Base-by-base conservation (phyloP, 2,329 filamentous ascomycete species). In the Xylaria arbuscula region DNA sequence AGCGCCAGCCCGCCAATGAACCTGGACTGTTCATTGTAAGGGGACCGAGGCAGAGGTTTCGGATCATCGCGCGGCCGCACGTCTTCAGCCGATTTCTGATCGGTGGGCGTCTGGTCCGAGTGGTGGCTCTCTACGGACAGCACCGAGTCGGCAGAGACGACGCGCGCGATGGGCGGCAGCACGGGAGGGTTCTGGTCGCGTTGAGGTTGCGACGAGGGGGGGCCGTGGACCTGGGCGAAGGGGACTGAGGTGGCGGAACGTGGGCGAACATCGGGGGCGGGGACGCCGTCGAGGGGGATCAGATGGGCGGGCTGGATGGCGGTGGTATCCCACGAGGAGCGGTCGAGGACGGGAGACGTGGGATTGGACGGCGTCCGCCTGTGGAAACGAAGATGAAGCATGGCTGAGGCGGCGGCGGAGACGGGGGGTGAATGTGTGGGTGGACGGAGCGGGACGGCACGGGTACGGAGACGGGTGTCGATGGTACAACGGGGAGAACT, bases 301-400 rank as follows among this genome's bases (percentile, higher is more conserved):
- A 82, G 79, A 59, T 83, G 80, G 67, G 82, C 79, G 50, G 83
- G 80, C 51, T 79, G 80, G 72, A 83, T 73, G 70, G 80, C 72
- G 9, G 79, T 70, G 28, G 79, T 62, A 50, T 83, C 80, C 78
- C 83, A 84, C 47, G 81, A 76, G 50, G 75, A 76, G 57, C 83
- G 83, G 65, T 88, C 86, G 62, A 83, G 81, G 32, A 82, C 76
- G 5, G 87, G 86, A 40, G 87, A 88, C 28, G 83, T 81, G 69
- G 87, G 86, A 79, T 84, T 87, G 64, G 86, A 88, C 72, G 83
- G 83, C 56, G 82, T 86, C 74, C 86, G 85, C 73, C 87, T 85
- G 74, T 88, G 87, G 78, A 89, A 88, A 74, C 86, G 86, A 56
- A 88, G 81, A 78, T 84, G 86, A 62, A 86, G 80, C 85, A 87